Percentiles rank a stretch among this genome's conserved stretches.
Evolutionary conservation across 306 rosid species (phyloP).

Genomic region (Morella rubra): DNA sequence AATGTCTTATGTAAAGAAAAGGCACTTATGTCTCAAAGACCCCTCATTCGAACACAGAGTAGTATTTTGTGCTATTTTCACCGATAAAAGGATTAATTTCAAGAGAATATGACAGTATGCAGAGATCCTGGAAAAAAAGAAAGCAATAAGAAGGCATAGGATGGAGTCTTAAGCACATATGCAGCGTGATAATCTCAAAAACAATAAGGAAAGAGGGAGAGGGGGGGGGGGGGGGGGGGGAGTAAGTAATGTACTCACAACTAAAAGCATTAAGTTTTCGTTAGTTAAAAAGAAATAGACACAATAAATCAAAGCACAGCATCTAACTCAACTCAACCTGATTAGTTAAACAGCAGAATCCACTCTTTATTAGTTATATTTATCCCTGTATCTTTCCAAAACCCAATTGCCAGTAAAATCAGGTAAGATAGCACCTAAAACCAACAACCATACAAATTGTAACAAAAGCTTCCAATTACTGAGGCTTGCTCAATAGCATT

Average conservation of each 20-base stretch:
- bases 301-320: neutral
- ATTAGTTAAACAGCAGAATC: neutral
- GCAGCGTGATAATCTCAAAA: neutral
- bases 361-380: neutral
- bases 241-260: neutral
- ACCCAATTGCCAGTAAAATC: neutral
- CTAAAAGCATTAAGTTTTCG: neutral
- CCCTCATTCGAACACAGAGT: neutral
- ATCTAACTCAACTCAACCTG: neutral
- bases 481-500: neutral
- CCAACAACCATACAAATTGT: neutral
- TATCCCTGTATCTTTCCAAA: neutral
- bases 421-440: neutral
- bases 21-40: neutral
- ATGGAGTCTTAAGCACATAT: neutral
- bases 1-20: neutral
- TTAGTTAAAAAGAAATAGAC: neutral
- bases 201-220: neutral
- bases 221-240: too few species aligned
- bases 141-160: neutral
- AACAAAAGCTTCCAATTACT: neutral
- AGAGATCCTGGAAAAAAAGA: neutral
- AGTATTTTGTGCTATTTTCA: neutral
- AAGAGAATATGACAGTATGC: neutral
- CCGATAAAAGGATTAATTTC: neutral